Evolutionary conservation across 2,329 filamentous ascomycete genomes (phyloP), one percentile per base, ranked within the genome.

Genomic region (Cladosporium sp.): DNA sequence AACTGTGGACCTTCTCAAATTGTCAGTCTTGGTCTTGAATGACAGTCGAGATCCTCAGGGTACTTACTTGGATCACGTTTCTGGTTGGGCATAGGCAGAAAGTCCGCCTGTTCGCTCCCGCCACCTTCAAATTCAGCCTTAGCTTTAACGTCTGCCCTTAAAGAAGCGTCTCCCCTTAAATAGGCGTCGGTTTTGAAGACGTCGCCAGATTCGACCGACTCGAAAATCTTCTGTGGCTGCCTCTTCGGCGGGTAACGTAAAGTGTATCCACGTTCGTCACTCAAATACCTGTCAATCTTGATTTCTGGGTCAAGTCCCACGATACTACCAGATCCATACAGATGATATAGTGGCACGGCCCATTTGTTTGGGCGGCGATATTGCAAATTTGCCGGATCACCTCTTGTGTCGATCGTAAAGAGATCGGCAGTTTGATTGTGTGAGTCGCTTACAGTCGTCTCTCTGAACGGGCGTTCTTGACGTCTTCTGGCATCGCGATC

Each of bases 361-460:
- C 86, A 86, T 30, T 80, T 80, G 63, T 95, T 83, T 33, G 86
- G 76, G 22, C 80, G 78, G 2, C 87, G 88, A 64, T 91, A 96
- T 20, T 78, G 78, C 38, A 85, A 67, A 56, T 93, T 89, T 41
- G 89, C 77, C 4, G 77, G 72, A 60, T 97, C 92, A 0, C 92
- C 91, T 61, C 82, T 83, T 36, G 74, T 80, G 67, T 97, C 92
- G 45, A 87, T 61, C 38, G 80, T 59, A 64, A 80, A 91, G 3
- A 77, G 62, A 33, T 61, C 63, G 42, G 59, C 52, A 20, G 52
- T 49, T 12, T 62, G 60, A 22, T 27, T 27, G 22, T 27, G 9
- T 4, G 20, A n/a, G 38, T 16, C 15, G 6, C 38, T 18, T 33
- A 35, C 25, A 25, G 12, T 18, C 43, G n/a, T 12, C 22, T 29